Conservation (phyloP, 2,329 filamentous ascomycete genomes). For the Trichoderma lentiforme region DNA sequence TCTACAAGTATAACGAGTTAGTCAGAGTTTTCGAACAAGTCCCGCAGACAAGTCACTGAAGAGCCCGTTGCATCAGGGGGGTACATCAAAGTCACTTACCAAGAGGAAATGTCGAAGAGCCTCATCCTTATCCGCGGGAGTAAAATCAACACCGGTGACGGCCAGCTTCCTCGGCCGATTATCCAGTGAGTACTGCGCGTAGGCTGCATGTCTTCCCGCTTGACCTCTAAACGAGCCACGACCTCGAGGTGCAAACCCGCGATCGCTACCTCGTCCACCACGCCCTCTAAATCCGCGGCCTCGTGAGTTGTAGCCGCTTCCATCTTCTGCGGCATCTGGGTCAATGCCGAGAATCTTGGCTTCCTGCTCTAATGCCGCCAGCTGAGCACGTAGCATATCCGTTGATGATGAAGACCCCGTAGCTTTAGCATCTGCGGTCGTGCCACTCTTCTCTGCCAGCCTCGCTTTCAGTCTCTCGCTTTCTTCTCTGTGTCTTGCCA, state of each 20-base stretch:
- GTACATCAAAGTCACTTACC: slow-evolving; percentile 41
- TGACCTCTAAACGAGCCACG: slow-evolving; percentile 41
- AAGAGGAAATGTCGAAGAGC: slow-evolving; percentile 67
- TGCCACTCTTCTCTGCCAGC: slow-evolving; percentile 34
- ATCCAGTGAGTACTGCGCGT: slow-evolving; percentile 66
- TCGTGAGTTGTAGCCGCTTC: slow-evolving; percentile 29
- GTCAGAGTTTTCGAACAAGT: neutral
- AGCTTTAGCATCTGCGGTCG: slow-evolving; percentile 21
- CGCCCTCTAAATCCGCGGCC: slow-evolving; percentile 41
- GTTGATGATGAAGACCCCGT: slow-evolving; percentile 39
- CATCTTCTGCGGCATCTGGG: slow-evolving; percentile 48
- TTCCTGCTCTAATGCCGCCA: slow-evolving; percentile 71
- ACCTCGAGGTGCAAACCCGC: slow-evolving; percentile 34
- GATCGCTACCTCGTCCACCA: slow-evolving; percentile 31
- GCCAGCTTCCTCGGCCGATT: slow-evolving; percentile 69
- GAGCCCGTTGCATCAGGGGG: neutral
- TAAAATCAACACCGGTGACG: slow-evolving; percentile 62
- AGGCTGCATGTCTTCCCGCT: slow-evolving; percentile 52
- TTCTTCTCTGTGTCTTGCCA: slow-evolving; percentile 63
- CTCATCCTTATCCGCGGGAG: slow-evolving; percentile 62
- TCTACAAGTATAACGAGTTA: slow-evolving; percentile 37
- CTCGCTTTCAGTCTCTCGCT: slow-evolving; percentile 62
- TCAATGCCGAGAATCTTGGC: slow-evolving; percentile 68
- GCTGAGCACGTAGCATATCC: slow-evolving; percentile 64
- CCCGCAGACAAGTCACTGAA: neutral